These are phyloP conservation scores for Auricularia sp. DNA, from an alignment of 768 basidiomycete species.

Conservation along the genomic window DNA sequence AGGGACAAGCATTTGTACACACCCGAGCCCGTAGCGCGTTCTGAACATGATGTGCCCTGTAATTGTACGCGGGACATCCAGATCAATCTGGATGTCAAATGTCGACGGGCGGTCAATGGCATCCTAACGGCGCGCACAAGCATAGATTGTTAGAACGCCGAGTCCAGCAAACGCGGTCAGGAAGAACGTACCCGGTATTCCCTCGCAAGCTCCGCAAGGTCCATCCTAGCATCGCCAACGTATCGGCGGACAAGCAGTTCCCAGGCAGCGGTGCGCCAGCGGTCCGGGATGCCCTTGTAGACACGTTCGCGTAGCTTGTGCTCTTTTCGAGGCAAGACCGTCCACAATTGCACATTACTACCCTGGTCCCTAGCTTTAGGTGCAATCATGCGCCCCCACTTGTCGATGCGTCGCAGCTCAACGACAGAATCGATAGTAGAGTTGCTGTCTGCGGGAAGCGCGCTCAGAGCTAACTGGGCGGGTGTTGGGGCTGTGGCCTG, in stretches of 20 bases:
- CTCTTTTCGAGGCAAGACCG: constrained; percentile 51
- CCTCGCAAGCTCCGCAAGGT: constrained; percentile 25
- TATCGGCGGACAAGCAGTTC: constrained; percentile 59
- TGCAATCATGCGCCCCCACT: constrained; percentile 89
- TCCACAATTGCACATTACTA: constrained; percentile 69
- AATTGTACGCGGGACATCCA: constrained; percentile 95
- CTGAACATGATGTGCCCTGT: constrained; percentile 89
- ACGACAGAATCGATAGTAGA: constrained; percentile 33
- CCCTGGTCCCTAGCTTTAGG: constrained; percentile 61
- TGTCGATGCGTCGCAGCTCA: constrained; percentile 68
- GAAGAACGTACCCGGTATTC: constrained; percentile 19
- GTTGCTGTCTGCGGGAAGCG: constrained; percentile 36
- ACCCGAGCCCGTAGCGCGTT: constrained; percentile 94
- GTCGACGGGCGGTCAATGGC: constrained; percentile 68
- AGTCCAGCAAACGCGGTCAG: not conserved
- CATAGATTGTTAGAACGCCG: no score
- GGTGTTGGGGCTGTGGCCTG: constrained; percentile 31
- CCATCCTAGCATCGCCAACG: constrained; percentile 23
- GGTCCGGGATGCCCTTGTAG: constrained; percentile 94
- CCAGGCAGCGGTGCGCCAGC: constrained; percentile 93
- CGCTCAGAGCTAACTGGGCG: constrained; percentile 29
- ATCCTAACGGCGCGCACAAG: constrained; percentile 39
- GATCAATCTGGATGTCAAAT: constrained; percentile 94
- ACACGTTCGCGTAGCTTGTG: constrained; percentile 62
- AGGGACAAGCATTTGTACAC: constrained; percentile 22